Conservation (phyloP, 192 early-diverging fungal genomes). For the Umbelopsis sp. region DNA sequence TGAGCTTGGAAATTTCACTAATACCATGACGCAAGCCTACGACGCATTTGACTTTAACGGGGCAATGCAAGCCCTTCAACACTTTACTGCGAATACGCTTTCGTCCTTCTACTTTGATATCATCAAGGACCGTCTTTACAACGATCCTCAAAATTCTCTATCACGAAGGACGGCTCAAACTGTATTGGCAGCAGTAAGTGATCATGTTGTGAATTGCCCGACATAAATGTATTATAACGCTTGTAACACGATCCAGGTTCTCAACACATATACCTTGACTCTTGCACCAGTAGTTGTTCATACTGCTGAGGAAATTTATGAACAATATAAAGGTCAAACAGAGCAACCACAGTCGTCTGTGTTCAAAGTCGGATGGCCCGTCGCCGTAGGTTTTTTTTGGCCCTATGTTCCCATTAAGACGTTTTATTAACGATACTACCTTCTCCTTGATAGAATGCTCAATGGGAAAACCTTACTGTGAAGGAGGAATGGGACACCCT, state of each 20-base stretch:
- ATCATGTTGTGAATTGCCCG: too few species aligned
- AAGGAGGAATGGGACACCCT: constrained; percentile 46
- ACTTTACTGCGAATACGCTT: constrained; percentile 64
- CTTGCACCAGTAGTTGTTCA: constrained; percentile 70
- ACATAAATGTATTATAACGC: too few species aligned
- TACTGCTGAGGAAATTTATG: constrained; percentile 75
- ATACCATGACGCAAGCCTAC: constrained; percentile 54
- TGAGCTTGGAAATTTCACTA: constrained; percentile 65
- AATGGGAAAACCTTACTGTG: constrained; percentile 46
- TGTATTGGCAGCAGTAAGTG: constrained; percentile 58
- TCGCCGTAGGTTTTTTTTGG: constrained; percentile 33
- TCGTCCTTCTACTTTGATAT: constrained; percentile 84
- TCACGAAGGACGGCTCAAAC: constrained; percentile 66
- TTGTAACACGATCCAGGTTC: constrained; percentile 32
- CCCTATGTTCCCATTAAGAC: constrained; percentile 32
- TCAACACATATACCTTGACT: constrained; percentile 60
- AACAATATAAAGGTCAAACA: constrained; percentile 50
- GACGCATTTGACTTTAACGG: constrained; percentile 64
- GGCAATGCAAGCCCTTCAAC: constrained; percentile 63
- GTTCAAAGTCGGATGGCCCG: constrained; percentile 64
- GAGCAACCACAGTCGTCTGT: constrained; percentile 47
- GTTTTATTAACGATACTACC: constrained; percentile 2
- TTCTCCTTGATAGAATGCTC: constrained; percentile 15
- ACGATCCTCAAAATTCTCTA: constrained; percentile 39
- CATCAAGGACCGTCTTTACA: constrained; percentile 79